phyloP scores from a whole-genome alignment of 1,139 yeast species.

The Candida glucosophila region DNA sequence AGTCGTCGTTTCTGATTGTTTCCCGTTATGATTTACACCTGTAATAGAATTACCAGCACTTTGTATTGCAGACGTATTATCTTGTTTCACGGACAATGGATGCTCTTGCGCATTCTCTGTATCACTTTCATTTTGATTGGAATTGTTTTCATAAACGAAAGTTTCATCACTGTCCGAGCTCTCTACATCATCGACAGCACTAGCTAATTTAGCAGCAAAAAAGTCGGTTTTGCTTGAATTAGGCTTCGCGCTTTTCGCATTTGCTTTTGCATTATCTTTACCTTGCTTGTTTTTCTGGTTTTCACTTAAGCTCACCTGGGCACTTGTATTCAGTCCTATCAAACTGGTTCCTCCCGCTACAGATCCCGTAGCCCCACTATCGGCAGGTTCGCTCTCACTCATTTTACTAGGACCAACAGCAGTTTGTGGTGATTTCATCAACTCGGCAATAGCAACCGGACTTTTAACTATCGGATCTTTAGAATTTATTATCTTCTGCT shows the following conservation, averaged over 20 bases:
- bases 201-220: constrained; percentile 89
- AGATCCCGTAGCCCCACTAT: constrained; percentile 1
- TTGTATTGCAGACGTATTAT: constrained; percentile 2
- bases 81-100: constrained; percentile 4
- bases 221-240: constrained; percentile 70
- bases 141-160: constrained; percentile 82
- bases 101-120: constrained; percentile 2
- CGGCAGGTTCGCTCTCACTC: constrained; percentile 2
- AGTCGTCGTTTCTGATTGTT: too few species aligned
- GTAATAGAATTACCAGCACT: constrained; percentile 3
- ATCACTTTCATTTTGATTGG: too few species aligned
- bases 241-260: constrained; percentile 17
- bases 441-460: constrained; percentile 24
- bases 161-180: constrained; percentile 88
- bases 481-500: constrained; percentile 30
- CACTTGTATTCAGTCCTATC: constrained; percentile 1
- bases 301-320: neutral
- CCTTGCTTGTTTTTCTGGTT: constrained; percentile 1
- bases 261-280: constrained; percentile 7
- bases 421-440: constrained; percentile 27
- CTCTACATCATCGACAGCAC: constrained; percentile 87
- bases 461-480: constrained; percentile 32
- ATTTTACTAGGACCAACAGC: constrained; percentile 16
- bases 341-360: constrained; percentile 1
- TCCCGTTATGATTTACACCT: too few species aligned